A percentile compares a stretch with the other conserved stretches of the same genome.
Evolutionary conservation across 179 eudicot genomes (phyloP).

Genomic region (Amaranthus tricolor): DNA sequence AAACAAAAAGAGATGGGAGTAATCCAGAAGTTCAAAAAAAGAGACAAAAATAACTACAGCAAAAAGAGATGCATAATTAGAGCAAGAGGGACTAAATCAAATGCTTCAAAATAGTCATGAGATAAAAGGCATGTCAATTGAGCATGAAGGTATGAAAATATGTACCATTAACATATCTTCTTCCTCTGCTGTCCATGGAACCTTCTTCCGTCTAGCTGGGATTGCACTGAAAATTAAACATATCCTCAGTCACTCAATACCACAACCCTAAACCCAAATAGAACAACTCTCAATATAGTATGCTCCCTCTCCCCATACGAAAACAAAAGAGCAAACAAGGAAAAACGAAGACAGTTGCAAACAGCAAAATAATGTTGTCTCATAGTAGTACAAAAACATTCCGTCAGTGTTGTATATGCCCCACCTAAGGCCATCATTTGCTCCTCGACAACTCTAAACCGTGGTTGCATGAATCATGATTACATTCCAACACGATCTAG

Average conservation of each 20-base stretch:
- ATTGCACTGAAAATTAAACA: slow-evolving; percentile 33
- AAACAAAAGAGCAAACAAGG: not conserved
- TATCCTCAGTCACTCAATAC: not conserved
- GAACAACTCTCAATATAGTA: not conserved
- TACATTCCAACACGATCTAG: not conserved
- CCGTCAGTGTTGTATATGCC: not conserved
- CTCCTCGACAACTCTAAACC: not conserved
- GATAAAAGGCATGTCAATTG: not conserved
- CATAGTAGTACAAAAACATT: not conserved
- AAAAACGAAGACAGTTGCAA: not conserved
- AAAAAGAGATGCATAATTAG: not conserved
- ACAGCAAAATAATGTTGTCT: not conserved
- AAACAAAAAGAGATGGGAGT: not conserved
- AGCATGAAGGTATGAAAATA: not conserved
- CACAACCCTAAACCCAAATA: not conserved
- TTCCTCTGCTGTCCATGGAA: slow-evolving; percentile 51
- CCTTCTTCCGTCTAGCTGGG: slow-evolving; percentile 42
- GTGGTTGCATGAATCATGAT: not conserved
- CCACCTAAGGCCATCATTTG: not conserved
- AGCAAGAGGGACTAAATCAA: not conserved
- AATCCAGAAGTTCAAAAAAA: not conserved
- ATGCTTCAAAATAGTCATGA: slow-evolving; percentile 7
- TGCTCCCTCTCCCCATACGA: not conserved
- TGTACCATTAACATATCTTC: slow-evolving; percentile 47
- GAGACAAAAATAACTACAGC: too few species aligned